Conservation (phyloP, 106 monocot species). For the Hemerocallis citrina region DNA sequence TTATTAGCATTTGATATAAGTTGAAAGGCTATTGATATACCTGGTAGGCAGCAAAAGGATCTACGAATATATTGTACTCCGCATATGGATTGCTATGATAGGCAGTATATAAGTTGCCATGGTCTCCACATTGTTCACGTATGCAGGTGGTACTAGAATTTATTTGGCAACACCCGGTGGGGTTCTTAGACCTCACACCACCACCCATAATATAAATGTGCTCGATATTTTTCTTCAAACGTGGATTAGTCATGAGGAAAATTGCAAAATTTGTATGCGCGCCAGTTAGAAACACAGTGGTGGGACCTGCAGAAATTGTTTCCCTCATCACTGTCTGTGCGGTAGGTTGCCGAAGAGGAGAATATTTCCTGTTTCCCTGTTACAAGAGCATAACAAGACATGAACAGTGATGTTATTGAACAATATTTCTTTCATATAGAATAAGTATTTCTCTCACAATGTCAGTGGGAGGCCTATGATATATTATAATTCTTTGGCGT, state of each 20-base stretch:
- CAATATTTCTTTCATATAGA: no score
- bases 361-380: constrained; percentile 71
- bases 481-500: no score
- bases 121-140: constrained; percentile 66
- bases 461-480: no score
- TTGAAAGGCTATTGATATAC: constrained; percentile 19
- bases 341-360: constrained; percentile 61
- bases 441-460: no score
- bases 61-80: constrained; percentile 82
- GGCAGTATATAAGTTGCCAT: constrained; percentile 60
- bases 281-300: constrained; percentile 56
- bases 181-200: constrained; percentile 67
- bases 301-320: constrained; percentile 71
- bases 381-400: neutral
- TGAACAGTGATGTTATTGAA: no score
- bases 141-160: constrained; percentile 21
- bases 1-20: neutral
- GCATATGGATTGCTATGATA: constrained; percentile 69
- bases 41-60: constrained; percentile 96
- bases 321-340: constrained; percentile 69
- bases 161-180: constrained; percentile 66
- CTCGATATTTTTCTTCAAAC: constrained; percentile 73
- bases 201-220: constrained; percentile 92
- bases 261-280: constrained; percentile 74
- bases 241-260: constrained; percentile 79